Conservation (phyloP, 2,329 filamentous ascomycete genomes). For the Helotiales sp. region DNA sequence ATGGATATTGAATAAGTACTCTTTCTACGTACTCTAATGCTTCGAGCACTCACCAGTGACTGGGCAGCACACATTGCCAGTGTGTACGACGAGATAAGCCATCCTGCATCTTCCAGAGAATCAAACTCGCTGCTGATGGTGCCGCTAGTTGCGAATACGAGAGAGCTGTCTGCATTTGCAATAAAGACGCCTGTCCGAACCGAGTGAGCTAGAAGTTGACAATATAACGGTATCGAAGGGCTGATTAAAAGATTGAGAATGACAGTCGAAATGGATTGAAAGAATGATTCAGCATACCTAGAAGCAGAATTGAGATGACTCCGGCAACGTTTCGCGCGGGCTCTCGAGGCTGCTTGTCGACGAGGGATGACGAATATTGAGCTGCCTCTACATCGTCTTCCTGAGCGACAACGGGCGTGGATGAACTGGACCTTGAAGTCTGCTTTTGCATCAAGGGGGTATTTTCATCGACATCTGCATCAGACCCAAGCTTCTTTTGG, state of each 20-base stretch:
- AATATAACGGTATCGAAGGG: neutral
- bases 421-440: neutral
- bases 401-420: neutral
- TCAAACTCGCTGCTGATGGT: slow-evolving; percentile 61
- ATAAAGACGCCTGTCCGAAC: slow-evolving; percentile 57
- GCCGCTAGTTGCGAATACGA: slow-evolving; percentile 65
- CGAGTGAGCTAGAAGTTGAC: neutral
- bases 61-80: slow-evolving; percentile 54
- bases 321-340: slow-evolving; percentile 12
- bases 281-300: slow-evolving; percentile 7
- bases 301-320: slow-evolving; percentile 22
- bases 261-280: neutral
- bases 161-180: slow-evolving; percentile 60
- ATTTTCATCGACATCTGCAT: slow-evolving; percentile 5
- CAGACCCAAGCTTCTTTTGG: neutral
- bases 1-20: neutral
- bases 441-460: slow-evolving; percentile 5
- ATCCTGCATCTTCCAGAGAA: slow-evolving; percentile 55
- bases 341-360: neutral
- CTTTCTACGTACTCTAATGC: neutral
- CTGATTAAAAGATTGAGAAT: neutral
- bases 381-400: slow-evolving; percentile 8
- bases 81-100: slow-evolving; percentile 54
- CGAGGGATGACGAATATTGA: neutral
- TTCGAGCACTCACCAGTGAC: slow-evolving; percentile 43